Percentiles rank a stretch among this genome's conserved stretches.
These are phyloP conservation scores for Phylloporus sp. DNA, from an alignment of 768 basidiomycete species.

Conservation along the genomic window DNA sequence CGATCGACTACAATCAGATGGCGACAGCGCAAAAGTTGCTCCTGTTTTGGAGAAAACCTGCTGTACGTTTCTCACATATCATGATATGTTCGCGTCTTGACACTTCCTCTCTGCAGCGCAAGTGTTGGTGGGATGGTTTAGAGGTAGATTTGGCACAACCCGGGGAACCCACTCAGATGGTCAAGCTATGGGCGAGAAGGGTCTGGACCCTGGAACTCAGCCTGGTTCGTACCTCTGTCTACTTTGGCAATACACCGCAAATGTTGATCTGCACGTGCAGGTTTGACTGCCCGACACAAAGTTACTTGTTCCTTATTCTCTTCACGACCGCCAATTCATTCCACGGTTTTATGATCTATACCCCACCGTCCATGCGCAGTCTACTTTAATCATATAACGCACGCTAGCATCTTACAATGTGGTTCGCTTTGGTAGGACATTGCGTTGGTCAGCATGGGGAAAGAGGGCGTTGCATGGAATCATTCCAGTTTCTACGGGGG, in stretches of 20 bases:
- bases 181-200: constrained; percentile 94
- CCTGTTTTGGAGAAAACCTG: constrained; percentile 98
- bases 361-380: constrained; percentile 25
- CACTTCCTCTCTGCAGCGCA: constrained; percentile 54
- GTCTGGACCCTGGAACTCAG: constrained; percentile 99
- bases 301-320: constrained; percentile 6
- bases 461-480: background rate
- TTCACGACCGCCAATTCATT: constrained; percentile 19
- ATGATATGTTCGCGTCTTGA: background rate
- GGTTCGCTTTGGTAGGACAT: background rate
- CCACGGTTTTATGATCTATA: constrained; percentile 22
- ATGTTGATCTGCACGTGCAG: constrained; percentile 10
- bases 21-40: constrained; percentile 95
- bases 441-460: background rate
- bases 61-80: constrained; percentile 57
- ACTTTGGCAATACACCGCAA: background rate
- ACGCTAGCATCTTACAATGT: constrained; percentile 23
- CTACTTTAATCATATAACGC: constrained; percentile 25
- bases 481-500: background rate
- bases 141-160: constrained; percentile 75
- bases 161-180: constrained; percentile 46
- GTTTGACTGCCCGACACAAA: constrained; percentile 13
- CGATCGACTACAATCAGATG: constrained; percentile 90
- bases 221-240: constrained; percentile 48
- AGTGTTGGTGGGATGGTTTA: constrained; percentile 99